Percentiles rank a stretch among this genome's conserved stretches.
Evolutionary conservation across 148 eudicot genomes (phyloP).

Genomic region (Diospyros lotus): DNA sequence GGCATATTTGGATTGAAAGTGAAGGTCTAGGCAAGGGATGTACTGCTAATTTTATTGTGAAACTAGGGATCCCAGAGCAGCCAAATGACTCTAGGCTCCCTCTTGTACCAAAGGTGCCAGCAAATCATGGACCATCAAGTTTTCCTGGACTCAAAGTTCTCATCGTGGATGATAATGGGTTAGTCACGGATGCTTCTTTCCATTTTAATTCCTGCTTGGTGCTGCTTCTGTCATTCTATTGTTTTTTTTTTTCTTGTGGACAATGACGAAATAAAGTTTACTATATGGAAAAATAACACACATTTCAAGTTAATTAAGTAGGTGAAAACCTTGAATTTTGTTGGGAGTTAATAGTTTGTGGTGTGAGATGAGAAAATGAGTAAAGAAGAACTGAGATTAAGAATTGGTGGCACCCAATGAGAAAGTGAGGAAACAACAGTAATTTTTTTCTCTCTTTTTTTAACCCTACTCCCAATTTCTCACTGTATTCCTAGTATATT

Average conservation of each 20-base stretch:
- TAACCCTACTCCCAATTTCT: background rate
- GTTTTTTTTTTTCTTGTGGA: background rate
- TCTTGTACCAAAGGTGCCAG: slow-evolving; percentile 35
- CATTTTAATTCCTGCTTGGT: background rate
- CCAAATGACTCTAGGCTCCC: slow-evolving; percentile 37
- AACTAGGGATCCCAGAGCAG: slow-evolving; percentile 58
- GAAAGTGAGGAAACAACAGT: background rate
- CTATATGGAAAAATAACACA: too few species aligned
- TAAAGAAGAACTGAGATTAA: background rate
- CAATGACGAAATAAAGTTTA: too few species aligned
- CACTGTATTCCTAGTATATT: background rate
- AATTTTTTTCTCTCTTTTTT: background rate
- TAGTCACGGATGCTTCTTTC: slow-evolving; percentile 25
- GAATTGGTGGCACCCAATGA: background rate
- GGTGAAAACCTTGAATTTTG: too few species aligned
- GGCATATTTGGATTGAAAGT: slow-evolving; percentile 87
- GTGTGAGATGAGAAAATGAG: background rate
- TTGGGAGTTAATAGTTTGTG: too few species aligned
- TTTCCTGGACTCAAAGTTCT: slow-evolving; percentile 79
- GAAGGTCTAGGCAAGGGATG: slow-evolving; percentile 90
- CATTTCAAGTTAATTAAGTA: too few species aligned
- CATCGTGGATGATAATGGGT: slow-evolving; percentile 86
- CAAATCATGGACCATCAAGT: slow-evolving; percentile 36
- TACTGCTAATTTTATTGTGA: slow-evolving; percentile 57
- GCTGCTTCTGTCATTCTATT: background rate